Evolutionary conservation across 805 yeast species (phyloP), one percentile per base, ranked within the genome.

Genomic region (Candida golubevii): DNA sequence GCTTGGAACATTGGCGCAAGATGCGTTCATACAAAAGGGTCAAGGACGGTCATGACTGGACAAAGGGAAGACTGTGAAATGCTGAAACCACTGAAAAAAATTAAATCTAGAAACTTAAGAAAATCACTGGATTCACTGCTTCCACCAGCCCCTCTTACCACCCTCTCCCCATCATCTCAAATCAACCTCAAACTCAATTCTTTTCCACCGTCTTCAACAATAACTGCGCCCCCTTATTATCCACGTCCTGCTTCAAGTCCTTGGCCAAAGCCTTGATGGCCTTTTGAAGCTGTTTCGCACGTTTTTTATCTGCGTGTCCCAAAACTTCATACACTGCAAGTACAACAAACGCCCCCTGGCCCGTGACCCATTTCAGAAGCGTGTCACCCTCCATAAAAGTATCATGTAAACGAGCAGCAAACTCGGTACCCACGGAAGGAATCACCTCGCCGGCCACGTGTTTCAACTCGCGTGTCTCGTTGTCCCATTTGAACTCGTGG

Each of bases 251-350:
- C 57, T 55, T 72, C 66, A 70, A 53, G 26, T 65, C 60, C 50
- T 76, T 77, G 57, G 73, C 69, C 38, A 71, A 56, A 46, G 72
- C 71, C 62, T 77, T 78, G 56, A 90, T 67, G 27, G 71, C 75
- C 58, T 79, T 75, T 46, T 70, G 57, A 52, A 85, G 79, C 28
- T 65, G 60, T 46, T 75, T 68, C 41, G 76, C 72, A 37, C 71
- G 66, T 40, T 65, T 59, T 26, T 65, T 58, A 37, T 65, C 59
- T 46, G 47, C 55, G 3, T 69, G 71, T 40, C 69, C 66, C 56
- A 85, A 71, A 27, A 76, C 75, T 66, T 91, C 97, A 54, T 73
- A 77, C n/a, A 88, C 66, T 0, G 96, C 79, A 39, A 88, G 90
- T 42, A 90, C 71, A 13, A 88, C 86, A 60, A 91, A 91, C 13